These are phyloP conservation scores for Trichophyton schoenleinii DNA, from an alignment of 2,329 filamentous ascomycete species.

Conservation along the genomic window DNA sequence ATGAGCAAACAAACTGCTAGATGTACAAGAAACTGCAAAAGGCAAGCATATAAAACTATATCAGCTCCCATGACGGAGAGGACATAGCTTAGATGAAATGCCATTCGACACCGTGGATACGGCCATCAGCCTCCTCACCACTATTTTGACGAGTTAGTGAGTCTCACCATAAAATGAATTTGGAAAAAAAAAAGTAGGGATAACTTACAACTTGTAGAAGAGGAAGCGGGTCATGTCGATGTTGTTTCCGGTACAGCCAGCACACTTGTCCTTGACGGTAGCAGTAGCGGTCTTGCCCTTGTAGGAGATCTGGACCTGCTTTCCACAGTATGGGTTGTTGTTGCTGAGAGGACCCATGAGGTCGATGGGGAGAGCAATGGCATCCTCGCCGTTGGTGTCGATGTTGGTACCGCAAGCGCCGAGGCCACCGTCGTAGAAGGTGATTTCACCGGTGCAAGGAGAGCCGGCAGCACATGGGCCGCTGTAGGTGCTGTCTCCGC, in stretches of 20 bases:
- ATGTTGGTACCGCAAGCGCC: conserved; percentile 57
- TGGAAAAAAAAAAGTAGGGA: not conserved
- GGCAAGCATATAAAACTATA: not conserved
- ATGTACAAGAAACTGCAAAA: not conserved
- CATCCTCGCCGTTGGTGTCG: conserved; percentile 42
- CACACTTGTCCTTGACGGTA: conserved; percentile 62
- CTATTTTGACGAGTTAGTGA: conserved; percentile 15
- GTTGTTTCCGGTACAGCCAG: conserved; percentile 43
- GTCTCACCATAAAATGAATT: not conserved
- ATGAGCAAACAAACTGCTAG: not conserved
- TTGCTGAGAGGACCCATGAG: conserved; percentile 56
- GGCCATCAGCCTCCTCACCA: conserved; percentile 25
- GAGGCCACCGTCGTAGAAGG: conserved; percentile 58
- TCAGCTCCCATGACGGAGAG: not conserved
- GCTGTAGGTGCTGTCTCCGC: conserved; percentile 8
- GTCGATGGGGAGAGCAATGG: conserved; percentile 55
- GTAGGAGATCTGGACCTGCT: conserved; percentile 51
- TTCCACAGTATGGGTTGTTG: conserved; percentile 57
- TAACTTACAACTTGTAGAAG: conserved; percentile 23
- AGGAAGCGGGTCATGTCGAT: conserved; percentile 23
- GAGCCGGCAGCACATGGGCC: conserved; percentile 19
- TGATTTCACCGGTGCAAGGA: conserved; percentile 49
- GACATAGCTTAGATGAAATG: conserved; percentile 21
- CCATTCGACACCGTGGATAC: conserved; percentile 32
- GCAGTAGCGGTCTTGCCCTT: conserved; percentile 48